phyloP scores from a whole-genome alignment of 495 filamentous ascomycete species.

The Podospora pseudocomata region DNA sequence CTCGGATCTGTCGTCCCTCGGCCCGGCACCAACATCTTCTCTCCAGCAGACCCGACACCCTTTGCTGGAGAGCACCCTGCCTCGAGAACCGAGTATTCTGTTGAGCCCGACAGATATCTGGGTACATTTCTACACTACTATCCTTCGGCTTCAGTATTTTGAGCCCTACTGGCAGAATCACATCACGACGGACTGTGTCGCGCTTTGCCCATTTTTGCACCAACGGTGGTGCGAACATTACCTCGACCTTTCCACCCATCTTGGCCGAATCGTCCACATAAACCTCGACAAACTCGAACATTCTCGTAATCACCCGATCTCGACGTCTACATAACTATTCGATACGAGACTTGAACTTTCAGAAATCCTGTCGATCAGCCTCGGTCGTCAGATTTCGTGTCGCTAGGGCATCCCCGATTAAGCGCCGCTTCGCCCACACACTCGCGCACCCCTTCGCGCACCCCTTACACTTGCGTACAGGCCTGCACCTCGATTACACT shows the following conservation, averaged over 20 bases:
- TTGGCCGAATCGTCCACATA: neutral
- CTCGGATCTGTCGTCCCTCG: neutral
- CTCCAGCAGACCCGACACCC: neutral
- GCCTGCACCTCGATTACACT: neutral
- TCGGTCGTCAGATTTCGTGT: neutral
- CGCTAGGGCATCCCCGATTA: neutral
- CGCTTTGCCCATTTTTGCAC: neutral
- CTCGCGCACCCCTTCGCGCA: neutral
- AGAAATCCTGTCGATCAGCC: neutral
- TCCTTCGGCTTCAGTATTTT: neutral
- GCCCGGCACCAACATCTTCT: neutral
- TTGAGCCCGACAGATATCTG: neutral
- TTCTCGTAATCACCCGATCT: neutral
- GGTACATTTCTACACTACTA: neutral
- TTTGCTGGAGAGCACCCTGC: neutral
- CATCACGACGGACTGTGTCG: neutral
- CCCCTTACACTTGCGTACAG: neutral
- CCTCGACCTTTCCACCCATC: neutral
- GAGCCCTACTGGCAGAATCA: no score
- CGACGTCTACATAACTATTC: neutral
- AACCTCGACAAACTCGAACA: neutral
- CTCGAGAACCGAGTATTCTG: neutral
- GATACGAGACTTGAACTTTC: neutral
- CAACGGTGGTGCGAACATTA: neutral
- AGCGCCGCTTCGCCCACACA: conserved; percentile 3